These are phyloP conservation scores for Dipteronia sinensis DNA, from an alignment of 345 rosid genomes.

Conservation along the genomic window DNA sequence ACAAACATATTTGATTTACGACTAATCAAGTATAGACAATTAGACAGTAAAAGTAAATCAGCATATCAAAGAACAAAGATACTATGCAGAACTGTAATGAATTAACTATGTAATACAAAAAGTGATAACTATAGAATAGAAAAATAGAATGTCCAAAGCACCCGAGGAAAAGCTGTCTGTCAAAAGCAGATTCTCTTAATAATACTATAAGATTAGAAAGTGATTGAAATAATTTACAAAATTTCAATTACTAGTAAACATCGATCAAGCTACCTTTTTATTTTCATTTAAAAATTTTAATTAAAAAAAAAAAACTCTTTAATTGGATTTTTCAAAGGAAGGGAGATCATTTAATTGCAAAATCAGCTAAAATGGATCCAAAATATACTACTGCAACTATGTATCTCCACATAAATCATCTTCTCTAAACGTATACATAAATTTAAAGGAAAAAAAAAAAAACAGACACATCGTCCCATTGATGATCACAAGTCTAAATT, in stretches of 20 bases:
- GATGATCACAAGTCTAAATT: neutral
- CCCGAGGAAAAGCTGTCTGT: neutral
- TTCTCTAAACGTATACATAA: neutral
- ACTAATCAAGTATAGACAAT: neutral
- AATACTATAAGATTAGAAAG: neutral
- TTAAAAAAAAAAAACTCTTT: neutral
- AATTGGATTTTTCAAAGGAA: neutral
- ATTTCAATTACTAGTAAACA: neutral
- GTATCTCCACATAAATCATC: too few relatives aligned
- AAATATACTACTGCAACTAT: too few relatives aligned
- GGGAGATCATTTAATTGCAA: too few relatives aligned
- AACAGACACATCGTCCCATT: neutral
- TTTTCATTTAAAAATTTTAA: neutral
- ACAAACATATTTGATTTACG: neutral
- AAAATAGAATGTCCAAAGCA: neutral
- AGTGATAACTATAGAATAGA: neutral
- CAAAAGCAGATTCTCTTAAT: neutral
- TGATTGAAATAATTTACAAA: neutral
- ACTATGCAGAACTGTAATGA: neutral
- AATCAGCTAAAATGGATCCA: too few relatives aligned
- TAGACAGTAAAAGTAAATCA: too few relatives aligned
- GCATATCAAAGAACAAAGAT: neutral
- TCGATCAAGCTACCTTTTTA: neutral
- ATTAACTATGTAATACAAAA: neutral
- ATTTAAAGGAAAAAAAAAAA: neutral